Base-by-base conservation (phyloP, 2,329 filamentous ascomycete species). In the Sporothrix globosa region DNA sequence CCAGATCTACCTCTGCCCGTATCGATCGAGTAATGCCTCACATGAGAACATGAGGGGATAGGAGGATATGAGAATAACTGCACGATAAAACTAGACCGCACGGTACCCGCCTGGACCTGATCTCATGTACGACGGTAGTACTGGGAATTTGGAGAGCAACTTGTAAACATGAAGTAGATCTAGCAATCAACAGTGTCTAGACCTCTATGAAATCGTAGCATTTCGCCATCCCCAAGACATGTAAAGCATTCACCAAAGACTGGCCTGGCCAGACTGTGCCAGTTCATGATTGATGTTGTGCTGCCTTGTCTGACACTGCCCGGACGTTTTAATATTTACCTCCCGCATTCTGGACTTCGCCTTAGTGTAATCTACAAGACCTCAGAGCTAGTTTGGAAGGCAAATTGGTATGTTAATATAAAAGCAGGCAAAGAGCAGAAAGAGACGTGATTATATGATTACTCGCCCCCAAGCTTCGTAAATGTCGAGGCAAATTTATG, bases 271-370 rank as follows among this genome's bases (percentile, higher is more conserved):
- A 30, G 11, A 24, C 39, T 13, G 7, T 44, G n/a, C 39, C n/a
- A 63, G 56, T 46, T 19, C 39, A 46, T 63, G 21, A 13, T 63
- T 63, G 39, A 39, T 7, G 58, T 21, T 11, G 39, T 63, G 58
- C 13, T 19, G 46, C 58, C 58, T 6, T 63, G n/a, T 17, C 39
- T 46, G 21, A 46, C 56, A 24, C 30, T 24, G 21, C 56, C 58
- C 39, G 39, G 39, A 21, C 58, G n/a, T 46, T 27, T 27, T 2
- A 39, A 46, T 63, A n/a, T 63, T 27, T 61, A n/a, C 39, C 21
- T 17, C 21, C 39, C 13, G 27, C 6, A 7, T 24, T 46, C 58
- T 63, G n/a, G 58, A n/a, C 39, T 46, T 46, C n/a, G 21, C 50
- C 24, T 27, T n/a, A n/a, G 39, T 27, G 24, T 46, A 27, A 39